A percentile compares a stretch with the other conserved stretches of the same genome.
Evolutionary conservation across 2,329 filamentous ascomycete species (phyloP).

Genomic region (Diplodia corticola): DNA sequence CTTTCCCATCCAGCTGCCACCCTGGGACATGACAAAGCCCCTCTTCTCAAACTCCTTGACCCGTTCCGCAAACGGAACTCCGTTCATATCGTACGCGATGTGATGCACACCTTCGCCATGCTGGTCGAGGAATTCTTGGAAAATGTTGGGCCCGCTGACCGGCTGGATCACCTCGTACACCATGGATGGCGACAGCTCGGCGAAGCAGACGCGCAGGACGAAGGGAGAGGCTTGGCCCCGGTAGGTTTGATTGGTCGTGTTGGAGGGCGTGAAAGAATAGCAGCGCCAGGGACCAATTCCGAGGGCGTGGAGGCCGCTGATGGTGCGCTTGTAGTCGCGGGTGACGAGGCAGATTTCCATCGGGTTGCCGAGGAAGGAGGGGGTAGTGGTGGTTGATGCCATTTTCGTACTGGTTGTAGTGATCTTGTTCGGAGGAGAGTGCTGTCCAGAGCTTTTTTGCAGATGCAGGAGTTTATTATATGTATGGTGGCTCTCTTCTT

Average conservation of each 20-base stretch:
- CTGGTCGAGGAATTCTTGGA: not conserved
- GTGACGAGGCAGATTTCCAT: not conserved
- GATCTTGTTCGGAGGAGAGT: no score
- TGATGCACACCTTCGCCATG: not conserved
- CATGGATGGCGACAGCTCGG: not conserved
- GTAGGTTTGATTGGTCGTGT: not conserved
- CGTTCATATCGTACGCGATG: not conserved
- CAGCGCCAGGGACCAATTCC: not conserved
- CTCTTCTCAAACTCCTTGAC: not conserved
- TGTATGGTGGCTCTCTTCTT: no score
- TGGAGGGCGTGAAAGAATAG: not conserved
- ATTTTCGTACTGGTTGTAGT: no score
- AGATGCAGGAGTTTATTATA: no score
- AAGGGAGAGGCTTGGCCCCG: not conserved
- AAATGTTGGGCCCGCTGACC: not conserved
- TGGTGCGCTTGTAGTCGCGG: not conserved
- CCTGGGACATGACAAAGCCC: not conserved
- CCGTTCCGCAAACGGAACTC: not conserved
- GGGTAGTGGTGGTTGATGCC: not conserved
- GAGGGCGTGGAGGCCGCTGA: not conserved
- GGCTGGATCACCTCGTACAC: not conserved
- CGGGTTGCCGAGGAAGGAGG: not conserved
- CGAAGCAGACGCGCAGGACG: not conserved
- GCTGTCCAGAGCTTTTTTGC: no score
- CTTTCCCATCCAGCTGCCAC: not conserved